phyloP scores from a whole-genome alignment of 2,329 filamentous ascomycete genomes.

The Epichloe sylvatica region DNA sequence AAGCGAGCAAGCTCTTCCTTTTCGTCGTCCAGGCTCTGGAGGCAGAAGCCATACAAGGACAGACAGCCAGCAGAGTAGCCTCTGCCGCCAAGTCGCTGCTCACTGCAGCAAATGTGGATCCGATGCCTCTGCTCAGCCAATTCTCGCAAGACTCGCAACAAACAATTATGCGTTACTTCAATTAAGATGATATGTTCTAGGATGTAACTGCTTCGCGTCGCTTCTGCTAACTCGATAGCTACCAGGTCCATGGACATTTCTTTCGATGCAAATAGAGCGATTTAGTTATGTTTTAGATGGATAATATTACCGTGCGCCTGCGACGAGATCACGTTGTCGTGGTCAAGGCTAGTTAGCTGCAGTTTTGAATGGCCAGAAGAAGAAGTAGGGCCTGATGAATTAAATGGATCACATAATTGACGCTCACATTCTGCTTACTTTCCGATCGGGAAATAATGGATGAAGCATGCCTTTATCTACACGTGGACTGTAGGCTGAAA shows the following conservation, averaged over 20 bases:
- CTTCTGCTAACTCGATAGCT: background rate
- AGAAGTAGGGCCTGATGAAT: background rate
- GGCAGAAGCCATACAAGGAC: constrained; percentile 75
- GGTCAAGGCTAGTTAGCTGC: background rate
- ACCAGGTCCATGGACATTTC: background rate
- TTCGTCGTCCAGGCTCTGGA: constrained; percentile 81
- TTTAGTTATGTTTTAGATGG: background rate
- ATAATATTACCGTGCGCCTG: background rate
- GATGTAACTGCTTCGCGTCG: background rate
- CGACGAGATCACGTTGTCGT: background rate
- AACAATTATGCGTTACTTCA: constrained; percentile 66
- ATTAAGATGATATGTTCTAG: constrained; percentile 25
- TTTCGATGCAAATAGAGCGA: background rate
- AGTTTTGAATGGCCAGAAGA: background rate
- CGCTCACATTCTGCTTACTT: no score
- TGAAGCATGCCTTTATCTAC: no score
- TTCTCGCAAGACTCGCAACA: constrained; percentile 71
- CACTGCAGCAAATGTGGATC: constrained; percentile 58
- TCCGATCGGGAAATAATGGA: no score
- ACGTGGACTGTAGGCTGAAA: no score
- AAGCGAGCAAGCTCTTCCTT: constrained; percentile 70
- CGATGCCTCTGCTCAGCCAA: constrained; percentile 58
- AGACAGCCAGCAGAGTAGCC: constrained; percentile 65
- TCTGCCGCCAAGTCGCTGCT: constrained; percentile 66
- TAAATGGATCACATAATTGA: background rate